These are phyloP conservation scores for Brassica incana DNA, from an alignment of 345 rosid species.

Conservation along the genomic window DNA sequence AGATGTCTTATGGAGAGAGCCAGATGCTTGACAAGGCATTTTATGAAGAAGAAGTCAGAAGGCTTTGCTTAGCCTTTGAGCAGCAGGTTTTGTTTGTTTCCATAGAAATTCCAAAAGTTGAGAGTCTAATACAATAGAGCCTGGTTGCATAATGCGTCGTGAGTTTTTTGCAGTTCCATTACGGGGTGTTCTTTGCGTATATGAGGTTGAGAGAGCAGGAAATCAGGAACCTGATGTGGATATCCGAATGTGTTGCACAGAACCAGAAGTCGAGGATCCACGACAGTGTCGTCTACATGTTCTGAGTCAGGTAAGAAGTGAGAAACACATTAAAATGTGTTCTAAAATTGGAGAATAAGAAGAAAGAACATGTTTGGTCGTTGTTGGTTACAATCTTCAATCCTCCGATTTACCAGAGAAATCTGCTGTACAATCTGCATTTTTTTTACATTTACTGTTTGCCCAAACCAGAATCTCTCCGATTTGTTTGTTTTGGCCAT, in stretches of 20 bases:
- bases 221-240: conserved; percentile 98
- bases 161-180: conserved; percentile 73
- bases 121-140: too few species aligned
- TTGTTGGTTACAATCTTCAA: conserved; percentile 4
- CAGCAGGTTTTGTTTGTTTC: conserved; percentile 67
- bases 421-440: conserved; percentile 18
- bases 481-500: conserved; percentile 23
- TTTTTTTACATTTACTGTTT: conserved; percentile 9
- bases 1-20: conserved; percentile 91
- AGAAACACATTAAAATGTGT: not conserved
- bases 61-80: conserved; percentile 96
- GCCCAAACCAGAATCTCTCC: conserved; percentile 9
- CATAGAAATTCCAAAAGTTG: not conserved
- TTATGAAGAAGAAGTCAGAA: conserved; percentile 96
- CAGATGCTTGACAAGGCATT: conserved; percentile 98
- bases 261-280: conserved; percentile 98
- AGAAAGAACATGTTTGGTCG: conserved; percentile 14
- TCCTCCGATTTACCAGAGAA: conserved; percentile 8
- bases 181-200: conserved; percentile 88
- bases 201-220: conserved; percentile 98
- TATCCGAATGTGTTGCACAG: conserved; percentile 97
- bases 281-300: conserved; percentile 95
- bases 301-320: conserved; percentile 40
- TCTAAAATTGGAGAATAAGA: conserved; percentile 18
- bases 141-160: not conserved